A percentile compares a stretch with the other conserved stretches of the same genome.
Evolutionary conservation across 2,329 filamentous ascomycete genomes (phyloP).

Genomic region (Zymoseptoria pseudotritici): DNA sequence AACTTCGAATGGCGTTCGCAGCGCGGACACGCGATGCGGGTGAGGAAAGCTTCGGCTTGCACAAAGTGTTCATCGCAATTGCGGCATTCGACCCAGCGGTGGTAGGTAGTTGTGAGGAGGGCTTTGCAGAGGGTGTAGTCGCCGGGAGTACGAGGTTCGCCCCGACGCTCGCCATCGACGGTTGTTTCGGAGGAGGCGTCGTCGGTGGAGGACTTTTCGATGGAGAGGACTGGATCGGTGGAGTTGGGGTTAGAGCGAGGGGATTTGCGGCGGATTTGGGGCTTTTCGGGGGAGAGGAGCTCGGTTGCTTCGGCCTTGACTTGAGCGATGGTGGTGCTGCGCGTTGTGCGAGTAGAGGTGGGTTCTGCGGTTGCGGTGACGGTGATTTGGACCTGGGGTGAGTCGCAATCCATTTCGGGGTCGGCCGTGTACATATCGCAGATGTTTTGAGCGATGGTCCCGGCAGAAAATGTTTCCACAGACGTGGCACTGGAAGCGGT

Average conservation of each 20-base stretch:
- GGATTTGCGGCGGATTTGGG: slow-evolving; percentile 9
- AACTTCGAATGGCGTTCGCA: slow-evolving; percentile 94
- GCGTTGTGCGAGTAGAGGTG: slow-evolving; percentile 1
- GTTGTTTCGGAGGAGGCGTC: slow-evolving; percentile 9
- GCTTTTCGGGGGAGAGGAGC: slow-evolving; percentile 8
- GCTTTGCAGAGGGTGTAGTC: slow-evolving; percentile 71
- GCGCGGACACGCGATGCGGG: slow-evolving; percentile 75
- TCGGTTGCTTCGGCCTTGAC: not conserved
- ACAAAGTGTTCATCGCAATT: slow-evolving; percentile 79
- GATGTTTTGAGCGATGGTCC: slow-evolving; percentile 25
- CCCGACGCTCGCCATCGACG: slow-evolving; percentile 24
- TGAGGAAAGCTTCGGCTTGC: slow-evolving; percentile 81
- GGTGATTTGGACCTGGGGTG: slow-evolving; percentile 2
- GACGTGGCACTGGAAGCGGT: slow-evolving; percentile 26
- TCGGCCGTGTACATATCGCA: slow-evolving; percentile 26
- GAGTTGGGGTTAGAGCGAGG: slow-evolving; percentile 3
- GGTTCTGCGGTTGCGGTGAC: slow-evolving; percentile 5
- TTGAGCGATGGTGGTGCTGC: not conserved
- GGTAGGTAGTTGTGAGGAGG: slow-evolving; percentile 67
- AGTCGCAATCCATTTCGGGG: slow-evolving; percentile 5
- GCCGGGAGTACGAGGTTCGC: slow-evolving; percentile 36
- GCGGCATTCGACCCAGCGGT: slow-evolving; percentile 81
- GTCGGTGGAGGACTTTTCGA: slow-evolving; percentile 17
- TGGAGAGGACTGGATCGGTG: slow-evolving; percentile 19
- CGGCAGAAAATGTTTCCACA: slow-evolving; percentile 20